Percentiles rank a stretch among this genome's conserved stretches.
phyloP scores from a whole-genome alignment of 1,139 yeast species.

The Hansenula lynferdii region DNA sequence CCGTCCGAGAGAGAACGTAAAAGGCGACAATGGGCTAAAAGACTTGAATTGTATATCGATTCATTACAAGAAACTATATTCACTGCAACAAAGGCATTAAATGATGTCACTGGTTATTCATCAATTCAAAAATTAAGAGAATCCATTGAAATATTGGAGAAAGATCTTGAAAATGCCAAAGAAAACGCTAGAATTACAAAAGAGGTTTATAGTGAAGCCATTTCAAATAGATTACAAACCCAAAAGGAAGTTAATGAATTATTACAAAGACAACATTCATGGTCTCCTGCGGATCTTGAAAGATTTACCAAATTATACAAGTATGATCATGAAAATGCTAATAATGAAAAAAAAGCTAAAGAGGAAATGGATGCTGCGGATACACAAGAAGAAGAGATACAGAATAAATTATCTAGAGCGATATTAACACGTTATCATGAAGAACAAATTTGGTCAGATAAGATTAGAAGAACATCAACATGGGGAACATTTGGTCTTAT shows the following conservation, averaged over 20 bases:
- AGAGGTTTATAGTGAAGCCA: slow-evolving; percentile 53
- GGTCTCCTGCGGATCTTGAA: slow-evolving; percentile 78
- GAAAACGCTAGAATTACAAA: slow-evolving; percentile 46
- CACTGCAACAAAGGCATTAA: slow-evolving; percentile 69
- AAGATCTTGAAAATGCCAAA: slow-evolving; percentile 45
- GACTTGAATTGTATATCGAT: slow-evolving; percentile 50
- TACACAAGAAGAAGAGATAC: slow-evolving; percentile 60
- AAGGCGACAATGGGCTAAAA: slow-evolving; percentile 48
- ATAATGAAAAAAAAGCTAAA: slow-evolving; percentile 51
- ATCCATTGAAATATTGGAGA: slow-evolving; percentile 49
- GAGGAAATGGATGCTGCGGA: slow-evolving; percentile 53
- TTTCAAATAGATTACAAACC: slow-evolving; percentile 59
- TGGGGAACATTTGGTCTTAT: slow-evolving; percentile 95
- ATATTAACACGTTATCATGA: slow-evolving; percentile 90
- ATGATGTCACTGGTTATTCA: slow-evolving; percentile 91
- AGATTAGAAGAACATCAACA: slow-evolving; percentile 87
- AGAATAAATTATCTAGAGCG: slow-evolving; percentile 64
- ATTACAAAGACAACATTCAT: slow-evolving; percentile 75
- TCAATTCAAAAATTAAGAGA: slow-evolving; percentile 69
- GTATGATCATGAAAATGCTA: slow-evolving; percentile 74
- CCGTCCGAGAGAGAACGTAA: slow-evolving; percentile 39
- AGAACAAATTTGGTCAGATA: slow-evolving; percentile 98
- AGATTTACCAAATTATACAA: slow-evolving; percentile 77
- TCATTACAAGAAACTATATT: slow-evolving; percentile 62
- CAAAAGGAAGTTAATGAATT: slow-evolving; percentile 88